Evolutionary conservation across 257 asterid genomes (phyloP).

Genomic region (Linaria vulgaris): DNA sequence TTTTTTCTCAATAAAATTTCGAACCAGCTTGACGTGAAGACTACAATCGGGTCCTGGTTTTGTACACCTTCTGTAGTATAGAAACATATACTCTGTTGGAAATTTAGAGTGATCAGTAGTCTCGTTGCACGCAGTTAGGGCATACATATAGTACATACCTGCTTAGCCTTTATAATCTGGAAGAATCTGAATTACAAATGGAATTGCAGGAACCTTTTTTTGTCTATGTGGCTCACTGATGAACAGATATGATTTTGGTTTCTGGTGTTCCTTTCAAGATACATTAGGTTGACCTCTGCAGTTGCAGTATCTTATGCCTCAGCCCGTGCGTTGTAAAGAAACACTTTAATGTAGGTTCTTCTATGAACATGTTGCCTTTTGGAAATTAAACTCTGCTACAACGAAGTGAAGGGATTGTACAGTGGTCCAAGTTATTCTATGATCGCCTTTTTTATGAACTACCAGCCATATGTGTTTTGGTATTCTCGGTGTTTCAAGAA

Average conservation of each 20-base stretch:
- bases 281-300: constrained; percentile 50
- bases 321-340: constrained; percentile 42
- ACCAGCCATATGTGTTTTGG: constrained; percentile 24
- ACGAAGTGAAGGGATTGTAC: constrained; percentile 29
- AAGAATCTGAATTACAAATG: constrained; percentile 52
- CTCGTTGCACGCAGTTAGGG: constrained; percentile 33
- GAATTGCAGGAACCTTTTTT: constrained; percentile 69
- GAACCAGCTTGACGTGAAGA: constrained; percentile 10
- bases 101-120: constrained; percentile 21
- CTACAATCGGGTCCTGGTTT: constrained; percentile 23
- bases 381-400: constrained; percentile 33
- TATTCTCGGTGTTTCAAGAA: constrained; percentile 24
- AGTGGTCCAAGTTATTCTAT: constrained; percentile 31
- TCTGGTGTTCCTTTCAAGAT: constrained; percentile 47
- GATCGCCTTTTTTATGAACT: constrained; percentile 30
- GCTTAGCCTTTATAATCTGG: constrained; percentile 43
- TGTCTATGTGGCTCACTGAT: constrained; percentile 48
- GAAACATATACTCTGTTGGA: constrained; percentile 14
- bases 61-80: constrained; percentile 21
- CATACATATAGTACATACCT: constrained; percentile 36
- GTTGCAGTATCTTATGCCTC: constrained; percentile 39
- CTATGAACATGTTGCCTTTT: constrained; percentile 26
- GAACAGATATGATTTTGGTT: constrained; percentile 50
- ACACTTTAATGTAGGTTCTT: constrained; percentile 29
- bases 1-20: not conserved